A percentile compares a stretch with the other conserved stretches of the same genome.
These are phyloP conservation scores for Kwoniella sp. DNA, from an alignment of 768 basidiomycete species.

Conservation along the genomic window DNA sequence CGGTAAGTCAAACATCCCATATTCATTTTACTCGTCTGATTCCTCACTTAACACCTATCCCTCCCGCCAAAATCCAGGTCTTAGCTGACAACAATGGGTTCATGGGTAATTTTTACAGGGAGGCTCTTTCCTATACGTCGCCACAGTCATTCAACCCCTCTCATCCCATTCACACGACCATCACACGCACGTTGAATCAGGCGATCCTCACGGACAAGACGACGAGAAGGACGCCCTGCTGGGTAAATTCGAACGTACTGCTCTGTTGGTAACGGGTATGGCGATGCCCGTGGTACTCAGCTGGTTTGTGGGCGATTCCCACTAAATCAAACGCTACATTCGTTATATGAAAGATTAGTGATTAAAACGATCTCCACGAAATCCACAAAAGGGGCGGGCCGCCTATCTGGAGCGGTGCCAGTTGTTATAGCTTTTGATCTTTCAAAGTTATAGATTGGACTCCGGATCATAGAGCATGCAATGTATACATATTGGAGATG, in stretches of 20 bases:
- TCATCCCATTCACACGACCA: slow-evolving; percentile 48
- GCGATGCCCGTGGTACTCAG: slow-evolving; percentile 68
- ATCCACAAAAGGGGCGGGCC: no score
- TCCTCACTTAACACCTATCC: no score
- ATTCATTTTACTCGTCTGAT: slow-evolving; percentile 12
- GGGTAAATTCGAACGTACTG: slow-evolving; percentile 59
- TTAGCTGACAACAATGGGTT: no score
- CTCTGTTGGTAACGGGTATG: slow-evolving; percentile 69
- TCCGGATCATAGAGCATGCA: not conserved
- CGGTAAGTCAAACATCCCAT: slow-evolving; percentile 61
- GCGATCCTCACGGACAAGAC: slow-evolving; percentile 54
- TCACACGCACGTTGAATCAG: slow-evolving; percentile 45
- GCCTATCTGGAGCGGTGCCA: no score
- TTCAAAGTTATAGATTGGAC: no score
- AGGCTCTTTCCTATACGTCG: slow-evolving; percentile 92
- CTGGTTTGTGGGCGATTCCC: slow-evolving; percentile 63
- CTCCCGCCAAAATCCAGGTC: no score
- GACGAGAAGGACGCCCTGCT: slow-evolving; percentile 59
- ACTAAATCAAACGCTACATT: no score
- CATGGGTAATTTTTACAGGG: slow-evolving; percentile 63
- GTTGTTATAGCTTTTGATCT: no score
- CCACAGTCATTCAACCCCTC: slow-evolving; percentile 80
- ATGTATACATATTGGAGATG: not conserved
- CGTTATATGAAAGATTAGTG: no score
- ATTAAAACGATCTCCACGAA: no score